Evolutionary conservation across 495 filamentous ascomycete genomes (phyloP).

Genomic region (Aspergillus ostianus): DNA sequence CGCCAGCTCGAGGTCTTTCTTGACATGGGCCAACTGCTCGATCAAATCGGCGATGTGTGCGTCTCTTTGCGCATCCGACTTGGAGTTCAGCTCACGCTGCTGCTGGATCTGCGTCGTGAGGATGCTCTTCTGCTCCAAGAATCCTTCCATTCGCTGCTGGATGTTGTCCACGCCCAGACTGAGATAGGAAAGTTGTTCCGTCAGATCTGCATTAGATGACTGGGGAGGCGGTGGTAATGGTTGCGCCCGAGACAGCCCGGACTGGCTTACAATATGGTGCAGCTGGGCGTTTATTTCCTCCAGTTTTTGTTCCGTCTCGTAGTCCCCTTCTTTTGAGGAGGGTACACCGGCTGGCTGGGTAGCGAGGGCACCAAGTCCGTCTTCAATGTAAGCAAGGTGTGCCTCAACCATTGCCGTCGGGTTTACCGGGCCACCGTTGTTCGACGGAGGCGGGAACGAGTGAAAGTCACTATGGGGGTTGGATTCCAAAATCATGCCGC

Average conservation of each 20-base stretch:
- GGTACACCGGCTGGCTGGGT: conserved; percentile 9
- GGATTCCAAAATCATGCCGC: conserved; percentile 62
- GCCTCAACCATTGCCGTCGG: conserved; percentile 35
- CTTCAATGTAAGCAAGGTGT: conserved; percentile 54
- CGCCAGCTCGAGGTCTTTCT: conserved; percentile 38
- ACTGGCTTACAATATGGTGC: conserved; percentile 48
- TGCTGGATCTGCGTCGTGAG: conserved; percentile 87
- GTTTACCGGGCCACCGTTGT: conserved; percentile 19
- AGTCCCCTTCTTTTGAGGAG: conserved; percentile 13
- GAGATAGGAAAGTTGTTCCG: conserved; percentile 56
- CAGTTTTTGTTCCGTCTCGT: conserved; percentile 44
- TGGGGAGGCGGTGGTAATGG: conserved; percentile 49
- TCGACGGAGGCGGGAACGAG: conserved; percentile 31
- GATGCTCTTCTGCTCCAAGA: conserved; percentile 81
- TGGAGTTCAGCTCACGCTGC: conserved; percentile 81
- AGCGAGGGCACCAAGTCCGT: conserved; percentile 38
- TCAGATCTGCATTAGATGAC: conserved; percentile 39
- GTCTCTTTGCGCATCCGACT: conserved; percentile 58
- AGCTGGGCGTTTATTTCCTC: conserved; percentile 52
- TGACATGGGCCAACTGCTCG: conserved; percentile 46
- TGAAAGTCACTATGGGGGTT: conserved; percentile 46
- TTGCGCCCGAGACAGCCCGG: conserved; percentile 42
- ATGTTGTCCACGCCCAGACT: conserved; percentile 72
- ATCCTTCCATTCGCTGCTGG: conserved; percentile 50
- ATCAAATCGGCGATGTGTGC: conserved; percentile 49